These are phyloP conservation scores for Boletus vinaceobasis DNA, from an alignment of 768 basidiomycete genomes.

Conservation along the genomic window DNA sequence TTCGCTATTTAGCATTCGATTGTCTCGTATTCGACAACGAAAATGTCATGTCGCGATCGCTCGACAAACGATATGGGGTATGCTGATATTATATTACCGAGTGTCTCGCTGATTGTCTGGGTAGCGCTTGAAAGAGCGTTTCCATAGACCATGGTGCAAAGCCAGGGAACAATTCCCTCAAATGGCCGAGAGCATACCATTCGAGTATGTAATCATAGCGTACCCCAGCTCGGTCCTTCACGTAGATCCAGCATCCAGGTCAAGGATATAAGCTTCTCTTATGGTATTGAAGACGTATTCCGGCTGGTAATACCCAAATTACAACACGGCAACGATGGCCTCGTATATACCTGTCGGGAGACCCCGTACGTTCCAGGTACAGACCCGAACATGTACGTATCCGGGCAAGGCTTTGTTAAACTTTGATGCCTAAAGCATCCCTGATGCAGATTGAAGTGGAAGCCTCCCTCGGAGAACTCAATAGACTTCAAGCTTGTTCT, in stretches of 20 bases:
- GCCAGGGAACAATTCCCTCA: constrained; percentile 68
- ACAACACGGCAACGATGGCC: constrained; percentile 91
- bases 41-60: constrained; percentile 79
- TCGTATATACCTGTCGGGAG: constrained; percentile 92
- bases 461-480: constrained; percentile 95
- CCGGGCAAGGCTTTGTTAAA: constrained; percentile 40
- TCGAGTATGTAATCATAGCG: constrained; percentile 58
- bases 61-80: constrained; percentile 91
- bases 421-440: constrained; percentile 1
- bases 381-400: constrained; percentile 87
- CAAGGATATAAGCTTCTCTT: constrained; percentile 85
- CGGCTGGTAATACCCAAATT: constrained; percentile 76
- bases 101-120: constrained; percentile 2
- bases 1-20: constrained; percentile 88
- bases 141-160: constrained; percentile 74
- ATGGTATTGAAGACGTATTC: constrained; percentile 85
- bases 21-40: constrained; percentile 83
- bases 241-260: constrained; percentile 64
- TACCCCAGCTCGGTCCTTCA: constrained; percentile 5
- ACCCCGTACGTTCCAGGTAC: constrained; percentile 81
- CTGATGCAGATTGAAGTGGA: constrained; percentile 86
- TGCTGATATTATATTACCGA: constrained; percentile 24
- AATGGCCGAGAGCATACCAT: constrained; percentile 63
- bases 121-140: constrained; percentile 66
- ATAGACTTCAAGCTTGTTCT: constrained; percentile 96